Conservation (phyloP, 192 early-diverging fungal genomes). For the Backusella macrospora region DNA sequence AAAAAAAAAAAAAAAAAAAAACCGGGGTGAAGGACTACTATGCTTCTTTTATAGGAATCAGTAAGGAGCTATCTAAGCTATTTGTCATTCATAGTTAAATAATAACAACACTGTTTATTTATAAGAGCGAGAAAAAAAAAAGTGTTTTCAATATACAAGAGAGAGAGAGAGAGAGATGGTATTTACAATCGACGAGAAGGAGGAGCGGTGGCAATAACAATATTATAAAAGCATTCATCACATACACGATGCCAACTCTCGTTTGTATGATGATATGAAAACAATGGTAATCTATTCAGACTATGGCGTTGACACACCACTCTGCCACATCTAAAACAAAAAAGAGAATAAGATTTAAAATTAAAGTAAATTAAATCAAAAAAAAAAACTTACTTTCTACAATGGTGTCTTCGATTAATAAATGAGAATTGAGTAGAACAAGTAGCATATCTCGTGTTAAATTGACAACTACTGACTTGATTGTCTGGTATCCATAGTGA, state of each 20-base stretch:
- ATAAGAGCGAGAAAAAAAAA: too few relatives aligned
- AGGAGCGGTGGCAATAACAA: background rate
- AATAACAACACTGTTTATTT: too few relatives aligned
- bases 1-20: too few relatives aligned
- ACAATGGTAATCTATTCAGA: slow-evolving; percentile 29
- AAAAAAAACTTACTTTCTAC: slow-evolving; percentile 24
- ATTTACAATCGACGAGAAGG: too few relatives aligned
- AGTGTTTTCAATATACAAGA: too few relatives aligned
- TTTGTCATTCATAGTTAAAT: too few relatives aligned
- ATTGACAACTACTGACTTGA: slow-evolving; percentile 28
- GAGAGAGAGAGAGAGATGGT: too few relatives aligned
- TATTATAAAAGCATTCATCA: slow-evolving; percentile 27
- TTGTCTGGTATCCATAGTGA: slow-evolving; percentile 29
- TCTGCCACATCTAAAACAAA: slow-evolving; percentile 24
- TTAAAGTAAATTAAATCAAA: background rate
- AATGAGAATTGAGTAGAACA: slow-evolving; percentile 28
- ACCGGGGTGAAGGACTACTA: too few relatives aligned
- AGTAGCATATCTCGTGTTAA: slow-evolving; percentile 1
- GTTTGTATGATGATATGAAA: background rate
- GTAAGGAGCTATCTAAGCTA: too few relatives aligned
- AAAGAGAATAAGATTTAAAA: background rate
- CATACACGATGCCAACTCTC: slow-evolving; percentile 29
- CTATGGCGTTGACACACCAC: slow-evolving; percentile 31
- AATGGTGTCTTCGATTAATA: slow-evolving; percentile 34
- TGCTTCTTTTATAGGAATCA: too few relatives aligned